Evolutionary conservation across 345 rosid species (phyloP), one percentile per base, ranked within the genome.

Genomic region (Euphorbia tirucalli): DNA sequence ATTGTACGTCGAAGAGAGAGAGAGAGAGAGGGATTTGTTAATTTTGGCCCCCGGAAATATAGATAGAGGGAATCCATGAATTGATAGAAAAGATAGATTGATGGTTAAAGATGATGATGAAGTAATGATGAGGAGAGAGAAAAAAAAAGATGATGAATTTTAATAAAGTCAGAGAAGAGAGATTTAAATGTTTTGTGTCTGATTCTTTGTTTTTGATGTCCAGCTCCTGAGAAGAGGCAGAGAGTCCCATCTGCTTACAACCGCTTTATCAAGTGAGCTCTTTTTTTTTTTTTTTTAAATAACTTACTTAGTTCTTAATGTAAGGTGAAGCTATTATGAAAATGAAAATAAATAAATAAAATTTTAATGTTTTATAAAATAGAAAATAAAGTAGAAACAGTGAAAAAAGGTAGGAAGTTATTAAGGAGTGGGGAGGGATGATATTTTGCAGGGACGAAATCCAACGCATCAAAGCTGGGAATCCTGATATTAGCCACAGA

Each of bases 161-260:
- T 19, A 56, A 50, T 62, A 66, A 73, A 80, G 83, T 75, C 78
- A 79, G 39, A 35, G 39, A 35, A 35, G 39, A 70, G 56, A 59
- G 75, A 82, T 69, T 79, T 83, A 81, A 77, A 84, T 75, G 77
- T 58, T 37, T 13, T 83, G 77, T 84, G 87, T 82, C 81, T 75
- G 65, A 67, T 83, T 79, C 41, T 83, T 78, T 81, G 85, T 78
- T 76, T 74, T 67, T 73, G 84, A 65, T 80, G 77, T 81, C 82
- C 97, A 96, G 99, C 97, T 79, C 99, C 98, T 62, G 97, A 91
- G 89, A 96, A 96, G 87, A 85, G 99, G 84, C 97, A 89, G 85
- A 88, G 99, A 88, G 97, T 96, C 83, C 99, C 99, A 75, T 96
- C 99, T 66, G 99, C 99, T 70, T 96, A 96, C 87, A 96, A 96